A percentile compares a stretch with the other conserved stretches of the same genome.
Evolutionary conservation across 805 yeast species (phyloP).

Genomic region (Starmerella floricola): DNA sequence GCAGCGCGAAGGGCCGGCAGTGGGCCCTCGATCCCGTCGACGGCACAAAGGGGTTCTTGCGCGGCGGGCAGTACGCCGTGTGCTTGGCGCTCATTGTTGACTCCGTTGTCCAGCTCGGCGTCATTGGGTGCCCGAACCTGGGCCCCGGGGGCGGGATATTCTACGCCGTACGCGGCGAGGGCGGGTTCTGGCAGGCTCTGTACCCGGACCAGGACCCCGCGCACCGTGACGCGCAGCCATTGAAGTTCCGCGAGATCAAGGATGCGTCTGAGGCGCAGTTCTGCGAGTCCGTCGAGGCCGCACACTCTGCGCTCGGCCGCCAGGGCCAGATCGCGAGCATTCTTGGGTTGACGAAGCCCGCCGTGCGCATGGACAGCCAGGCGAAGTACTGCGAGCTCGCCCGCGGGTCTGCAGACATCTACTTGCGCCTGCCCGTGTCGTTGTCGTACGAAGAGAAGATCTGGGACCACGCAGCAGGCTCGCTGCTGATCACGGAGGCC

Average conservation of each 20-base stretch:
- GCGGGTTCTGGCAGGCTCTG: conserved; percentile 46
- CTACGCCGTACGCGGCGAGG: conserved; percentile 55
- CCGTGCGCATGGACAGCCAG: conserved; percentile 82
- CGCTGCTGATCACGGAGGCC: conserved; percentile 71
- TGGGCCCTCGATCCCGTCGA: conserved; percentile 99
- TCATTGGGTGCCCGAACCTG: conserved; percentile 92
- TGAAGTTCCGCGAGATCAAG: conserved; percentile 42
- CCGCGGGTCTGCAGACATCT: conserved; percentile 83
- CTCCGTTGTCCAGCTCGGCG: conserved; percentile 78
- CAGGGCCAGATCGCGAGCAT: conserved; percentile 60
- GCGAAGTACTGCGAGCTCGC: conserved; percentile 90
- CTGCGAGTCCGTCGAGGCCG: conserved; percentile 89
- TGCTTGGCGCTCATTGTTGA: conserved; percentile 82
- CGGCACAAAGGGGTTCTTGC: conserved; percentile 90
- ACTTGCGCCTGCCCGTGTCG: conserved; percentile 73
- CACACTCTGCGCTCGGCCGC: conserved; percentile 83
- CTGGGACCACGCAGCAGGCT: conserved; percentile 99
- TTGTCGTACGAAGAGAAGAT: conserved; percentile 77
- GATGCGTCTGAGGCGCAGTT: conserved; percentile 46
- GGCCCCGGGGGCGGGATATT: conserved; percentile 59
- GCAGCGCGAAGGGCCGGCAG: conserved; percentile 68
- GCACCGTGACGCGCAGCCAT: conserved; percentile 21
- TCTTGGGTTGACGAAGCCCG: conserved; percentile 45
- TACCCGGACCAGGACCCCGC: conserved; percentile 27
- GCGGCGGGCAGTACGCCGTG: conserved; percentile 96